Evolutionary conservation across 2,329 filamentous ascomycete species (phyloP), one percentile per base, ranked within the genome.

Genomic region (Cladosporium oxysporum): DNA sequence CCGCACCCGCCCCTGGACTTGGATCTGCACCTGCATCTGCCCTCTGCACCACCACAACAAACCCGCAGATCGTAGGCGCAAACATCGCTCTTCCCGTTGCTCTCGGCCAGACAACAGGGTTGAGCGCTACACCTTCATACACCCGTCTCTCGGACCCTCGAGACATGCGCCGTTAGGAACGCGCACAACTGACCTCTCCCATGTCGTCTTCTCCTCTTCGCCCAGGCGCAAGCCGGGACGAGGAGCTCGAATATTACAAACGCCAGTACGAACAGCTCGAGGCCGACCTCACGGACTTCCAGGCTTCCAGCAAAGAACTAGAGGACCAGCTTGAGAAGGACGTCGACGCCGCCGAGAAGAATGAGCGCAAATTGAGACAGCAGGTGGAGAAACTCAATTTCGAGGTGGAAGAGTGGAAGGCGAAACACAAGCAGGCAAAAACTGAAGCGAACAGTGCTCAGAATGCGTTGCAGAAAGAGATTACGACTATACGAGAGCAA

Each of bases 331-430:
- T 99, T 62, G 95, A 99, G 80, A 96, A 93, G 82, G 95, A 99
- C 77, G 90, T 99, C 66, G 94, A 98, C 74, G 90, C 92, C 53
- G 93, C 93, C 53, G 95, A 99, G 83, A 96, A 96, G 82, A 88
- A 93, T 73, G 94, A 98, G 81, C 87, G 93, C 69, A 84, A 88
- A 70, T 80, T 97, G 72, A 90, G 93, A 77, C 90, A 96, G 78
- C 96, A 94, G 82, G 90, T 92, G 0, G 94, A 98, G 78, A 86
- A 84, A 44, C 79, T 96, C 69, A 88, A 86, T 59, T 99, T 92
- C 75, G 93, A 98, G 78, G 93, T 95, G 0, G 93, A 98, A 66
- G 95, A 99, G 80, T 99, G 95, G 95, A 98, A 98, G 89, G 93
- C 91, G 71, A 99, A 98, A 84, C 96, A 96, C 84, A 97, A 93